Evolutionary conservation across 371 early-diverging fungal species (phyloP).

Genomic region (Phascolomyces articulosus): DNA sequence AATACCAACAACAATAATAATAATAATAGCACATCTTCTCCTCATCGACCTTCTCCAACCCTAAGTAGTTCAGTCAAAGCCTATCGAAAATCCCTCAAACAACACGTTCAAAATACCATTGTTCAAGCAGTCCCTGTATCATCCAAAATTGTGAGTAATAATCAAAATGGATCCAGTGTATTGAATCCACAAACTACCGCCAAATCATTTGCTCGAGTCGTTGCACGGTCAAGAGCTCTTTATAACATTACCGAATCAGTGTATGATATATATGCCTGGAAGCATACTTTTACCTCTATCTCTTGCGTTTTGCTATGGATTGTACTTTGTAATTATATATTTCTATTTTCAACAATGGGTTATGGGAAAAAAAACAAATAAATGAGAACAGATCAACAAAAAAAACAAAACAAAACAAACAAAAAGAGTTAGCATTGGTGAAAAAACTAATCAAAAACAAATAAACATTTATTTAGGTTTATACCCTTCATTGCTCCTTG

Average conservation of each 20-base stretch:
- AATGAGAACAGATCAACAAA: too few species aligned
- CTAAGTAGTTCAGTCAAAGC: conserved; percentile 16
- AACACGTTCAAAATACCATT: conserved; percentile 29
- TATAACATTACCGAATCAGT: conserved; percentile 24
- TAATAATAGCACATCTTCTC: background rate
- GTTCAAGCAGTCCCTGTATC: conserved; percentile 11
- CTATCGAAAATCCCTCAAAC: conserved; percentile 30
- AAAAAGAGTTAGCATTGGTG: too few species aligned
- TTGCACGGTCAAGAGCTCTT: conserved; percentile 40
- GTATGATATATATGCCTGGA: conserved; percentile 41
- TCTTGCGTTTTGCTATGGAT: conserved; percentile 11
- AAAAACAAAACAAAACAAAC: too few species aligned
- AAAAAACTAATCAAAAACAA: background rate
- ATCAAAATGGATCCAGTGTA: background rate
- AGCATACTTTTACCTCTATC: conserved; percentile 19
- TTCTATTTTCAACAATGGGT: too few species aligned
- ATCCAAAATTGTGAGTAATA: background rate
- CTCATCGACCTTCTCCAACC: conserved; percentile 3
- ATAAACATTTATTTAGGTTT: conserved; percentile 20
- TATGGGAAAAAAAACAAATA: too few species aligned
- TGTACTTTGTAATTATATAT: conserved; percentile 14
- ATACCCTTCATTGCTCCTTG: conserved; percentile 22
- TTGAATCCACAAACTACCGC: conserved; percentile 45
- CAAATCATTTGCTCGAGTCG: conserved; percentile 42
- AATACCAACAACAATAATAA: conserved; percentile 8